Conservation (phyloP, 148 eudicot species). For the Nyssa sinensis region DNA sequence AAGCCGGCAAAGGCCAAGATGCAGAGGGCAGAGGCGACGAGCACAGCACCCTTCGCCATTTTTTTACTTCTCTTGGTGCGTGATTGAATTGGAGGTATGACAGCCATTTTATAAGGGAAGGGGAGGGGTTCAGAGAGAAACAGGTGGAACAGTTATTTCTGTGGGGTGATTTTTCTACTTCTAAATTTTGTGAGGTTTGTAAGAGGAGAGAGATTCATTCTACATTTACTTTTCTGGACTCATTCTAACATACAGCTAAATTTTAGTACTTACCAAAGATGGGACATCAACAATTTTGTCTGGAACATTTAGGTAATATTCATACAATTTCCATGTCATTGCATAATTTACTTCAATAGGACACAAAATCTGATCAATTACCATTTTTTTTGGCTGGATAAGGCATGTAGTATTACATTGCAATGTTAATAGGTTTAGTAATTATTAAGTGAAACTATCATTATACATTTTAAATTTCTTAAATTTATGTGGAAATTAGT, state of each 20-base stretch:
- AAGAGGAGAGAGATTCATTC: neutral
- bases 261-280: neutral
- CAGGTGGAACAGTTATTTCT: no score
- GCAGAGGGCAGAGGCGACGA: slow-evolving; percentile 28
- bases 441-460: neutral
- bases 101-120: slow-evolving; percentile 12
- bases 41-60: slow-evolving; percentile 31
- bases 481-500: no score
- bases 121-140: neutral
- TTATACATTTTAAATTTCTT: neutral
- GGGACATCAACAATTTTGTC: neutral
- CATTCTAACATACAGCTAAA: neutral
- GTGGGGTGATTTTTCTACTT: no score
- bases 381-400: neutral
- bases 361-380: no score
- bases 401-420: neutral
- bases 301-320: neutral
- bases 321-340: no score
- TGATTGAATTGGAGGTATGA: neutral
- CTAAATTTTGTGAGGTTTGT: neutral
- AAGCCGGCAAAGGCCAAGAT: slow-evolving; percentile 27
- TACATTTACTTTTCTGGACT: neutral
- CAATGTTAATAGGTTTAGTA: neutral
- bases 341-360: no score
- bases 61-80: neutral